Evolutionary conservation across 495 filamentous ascomycete species (phyloP), one percentile per base, ranked within the genome.

Genomic region (Hypoxylon lienhwacheense): DNA sequence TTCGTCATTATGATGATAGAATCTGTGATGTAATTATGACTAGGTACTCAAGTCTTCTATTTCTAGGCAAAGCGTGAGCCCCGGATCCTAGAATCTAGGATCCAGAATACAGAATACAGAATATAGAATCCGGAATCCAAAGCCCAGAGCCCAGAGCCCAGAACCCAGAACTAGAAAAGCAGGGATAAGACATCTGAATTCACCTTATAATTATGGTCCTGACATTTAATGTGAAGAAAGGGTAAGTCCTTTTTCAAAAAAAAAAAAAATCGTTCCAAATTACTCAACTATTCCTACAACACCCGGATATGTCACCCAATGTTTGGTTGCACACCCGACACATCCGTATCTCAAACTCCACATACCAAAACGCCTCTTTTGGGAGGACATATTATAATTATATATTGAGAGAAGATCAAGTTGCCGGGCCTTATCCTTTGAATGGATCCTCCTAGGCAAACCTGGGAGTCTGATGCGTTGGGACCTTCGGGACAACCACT

Each of bases 11-110:
- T 49, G 51, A 33, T 61, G 57, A 61, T 44, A 46, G 14, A 29
- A 28, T 37, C 21, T 35, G 6, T 61, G 58, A 61, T 55, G 58
- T 61, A 55, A 61, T 61, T 0, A 61, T 61, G 58, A 61, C 41
- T 20, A 10, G 28, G n/a, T 31, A n/a, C 41, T 32, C 25, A 19
- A 19, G 2, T 5, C 4, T 22, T 31, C 26, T 20, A 11, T 5
- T 20, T 31, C 25, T 5, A 10, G 5, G 7, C 20, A 12, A 16
- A 44, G 8, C 11, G 15, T 10, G 10, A 10, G 7, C 7, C 25
- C 29, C 5, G 10, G 5, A n/a, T n/a, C n/a, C n/a, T n/a, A n/a
- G n/a, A 28, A 28, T 28, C 25, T 10, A 28, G 25, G 25, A 28
- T 28, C n/a, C n/a, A n/a, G n/a, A n/a, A n/a, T n/a, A n/a, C n/a